These are phyloP conservation scores for Curvularia hawaiiensis DNA, from an alignment of 2,329 filamentous ascomycete genomes.

Conservation along the genomic window DNA sequence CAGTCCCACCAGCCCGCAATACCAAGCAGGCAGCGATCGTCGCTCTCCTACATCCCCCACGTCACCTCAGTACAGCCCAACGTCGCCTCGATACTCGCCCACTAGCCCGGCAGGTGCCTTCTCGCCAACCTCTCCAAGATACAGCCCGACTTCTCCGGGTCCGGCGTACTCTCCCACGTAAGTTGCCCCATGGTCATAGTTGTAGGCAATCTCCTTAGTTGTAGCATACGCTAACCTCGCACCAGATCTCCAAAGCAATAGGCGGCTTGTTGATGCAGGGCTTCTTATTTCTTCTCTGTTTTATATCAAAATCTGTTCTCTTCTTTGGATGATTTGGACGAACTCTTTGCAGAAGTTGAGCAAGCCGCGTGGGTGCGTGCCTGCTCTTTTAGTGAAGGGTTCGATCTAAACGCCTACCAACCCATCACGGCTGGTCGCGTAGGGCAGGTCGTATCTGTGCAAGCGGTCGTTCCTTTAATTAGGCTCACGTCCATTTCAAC, in stretches of 20 bases:
- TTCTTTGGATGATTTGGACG: constrained; percentile 22
- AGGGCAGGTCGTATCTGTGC: constrained; percentile 14
- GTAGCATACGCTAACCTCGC: constrained; percentile 25
- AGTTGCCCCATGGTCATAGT: constrained; percentile 40
- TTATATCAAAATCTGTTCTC: constrained; percentile 40
- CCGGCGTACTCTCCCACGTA: constrained; percentile 53
- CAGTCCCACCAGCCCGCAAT: constrained; percentile 68
- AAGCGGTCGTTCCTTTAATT: constrained; percentile 43
- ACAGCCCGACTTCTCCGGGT: constrained; percentile 48
- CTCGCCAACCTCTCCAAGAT: constrained; percentile 52
- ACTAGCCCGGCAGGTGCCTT: constrained; percentile 44
- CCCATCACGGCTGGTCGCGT: constrained; percentile 22
- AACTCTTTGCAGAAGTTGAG: constrained; percentile 30
- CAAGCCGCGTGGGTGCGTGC: constrained; percentile 1
- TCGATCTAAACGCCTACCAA: constrained; percentile 9
- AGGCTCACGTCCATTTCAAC: constrained; percentile 40
- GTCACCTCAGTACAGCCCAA: constrained; percentile 44
- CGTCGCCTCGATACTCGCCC: constrained; percentile 38
- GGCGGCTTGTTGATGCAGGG: constrained; percentile 13
- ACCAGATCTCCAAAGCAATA: constrained; percentile 45
- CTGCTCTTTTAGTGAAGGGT: constrained; percentile 26
- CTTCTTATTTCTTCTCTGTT: constrained; percentile 20
- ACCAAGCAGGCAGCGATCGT: constrained; percentile 61
- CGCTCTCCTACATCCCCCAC: constrained; percentile 56
- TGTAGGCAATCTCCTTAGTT: constrained; percentile 19